Conservation (phyloP, 2,329 filamentous ascomycete species). For the Claviceps quebecensis region DNA sequence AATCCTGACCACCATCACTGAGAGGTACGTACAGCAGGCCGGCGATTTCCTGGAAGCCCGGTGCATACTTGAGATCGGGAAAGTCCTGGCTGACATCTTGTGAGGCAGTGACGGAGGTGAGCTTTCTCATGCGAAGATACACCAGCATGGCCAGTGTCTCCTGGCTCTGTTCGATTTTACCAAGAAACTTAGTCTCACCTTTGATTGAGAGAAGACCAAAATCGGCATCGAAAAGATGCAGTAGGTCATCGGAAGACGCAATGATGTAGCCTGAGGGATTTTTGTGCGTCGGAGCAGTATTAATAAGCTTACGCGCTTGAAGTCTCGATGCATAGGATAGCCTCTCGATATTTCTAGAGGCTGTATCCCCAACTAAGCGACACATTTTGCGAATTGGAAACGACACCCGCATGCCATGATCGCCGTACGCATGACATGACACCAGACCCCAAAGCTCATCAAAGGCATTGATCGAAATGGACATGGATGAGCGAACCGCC, state of each 20-base stretch:
- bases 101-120: conserved; percentile 64
- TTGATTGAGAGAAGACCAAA: conserved; percentile 73
- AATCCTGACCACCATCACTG: conserved; percentile 61
- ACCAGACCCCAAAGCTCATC: conserved; percentile 79
- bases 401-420: conserved; percentile 71
- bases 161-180: conserved; percentile 59
- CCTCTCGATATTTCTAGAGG: conserved; percentile 75
- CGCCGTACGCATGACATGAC: conserved; percentile 69
- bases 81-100: conserved; percentile 67
- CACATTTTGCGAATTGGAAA: conserved; percentile 92
- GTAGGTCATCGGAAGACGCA: conserved; percentile 71
- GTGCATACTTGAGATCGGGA: conserved; percentile 64
- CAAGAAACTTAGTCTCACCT: conserved; percentile 80
- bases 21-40: conserved; percentile 73
- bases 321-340: conserved; percentile 74
- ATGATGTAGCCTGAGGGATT: conserved; percentile 86
- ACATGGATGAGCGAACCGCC: conserved; percentile 89
- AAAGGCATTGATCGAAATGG: conserved; percentile 80
- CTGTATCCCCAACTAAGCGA: conserved; percentile 70
- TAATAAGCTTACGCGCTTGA: conserved; percentile 78
- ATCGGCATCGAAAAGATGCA: conserved; percentile 76
- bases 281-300: conserved; percentile 63
- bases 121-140: conserved; percentile 62
- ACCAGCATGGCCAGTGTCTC: conserved; percentile 75
- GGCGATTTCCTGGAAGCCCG: conserved; percentile 65